Evolutionary conservation across 2,329 filamentous ascomycete genomes (phyloP), one percentile per base, ranked within the genome.

Genomic region (Aspergillus melleus): DNA sequence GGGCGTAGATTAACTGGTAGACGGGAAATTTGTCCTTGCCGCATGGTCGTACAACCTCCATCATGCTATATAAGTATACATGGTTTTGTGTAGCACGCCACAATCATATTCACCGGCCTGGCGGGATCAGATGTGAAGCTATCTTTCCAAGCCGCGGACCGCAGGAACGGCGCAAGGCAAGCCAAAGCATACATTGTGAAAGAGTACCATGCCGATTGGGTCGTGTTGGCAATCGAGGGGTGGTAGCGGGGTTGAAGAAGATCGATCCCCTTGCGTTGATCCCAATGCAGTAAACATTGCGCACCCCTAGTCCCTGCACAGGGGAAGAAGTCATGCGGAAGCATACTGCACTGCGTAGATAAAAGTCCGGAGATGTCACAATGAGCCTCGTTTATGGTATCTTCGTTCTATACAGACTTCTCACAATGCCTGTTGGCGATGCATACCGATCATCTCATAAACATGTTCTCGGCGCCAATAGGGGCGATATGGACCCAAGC

Each of bases 361-460:
- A 42, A n/a, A 42, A 9, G 36, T n/a, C 14, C 6, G 6, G 14
- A n/a, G 14, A 42, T 6, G 6, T 12, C 16, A 42, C 36, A 8
- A 42, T 16, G 3, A 6, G 36, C 1, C 5, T 14, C 3, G 4
- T 6, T 8, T n/a, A n/a, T 16, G 36, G 6, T 1, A 6, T 42
- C 16, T 42, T 42, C 46, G 6, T 12, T 22, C 29, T 54, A 20
- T 53, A n/a, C 19, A 30, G 24, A 12, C 24, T 30, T n/a, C 8
- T 12, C 39, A 53, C 12, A 12, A 63, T 63, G 61, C 54, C 51
- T 3, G 59, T 63, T 24, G 61, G 61, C n/a, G 61, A 63, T 22
- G 16, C 53, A 9, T 59, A 63, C 51, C 58, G 56, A 49, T 42
- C 51, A 29, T 44, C 50, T 32, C 46, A 58, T 12, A 55, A 58